Evolutionary conservation across 2,329 filamentous ascomycete species (phyloP), one percentile per base, ranked within the genome.

Genomic region (Dendryphion nanum): DNA sequence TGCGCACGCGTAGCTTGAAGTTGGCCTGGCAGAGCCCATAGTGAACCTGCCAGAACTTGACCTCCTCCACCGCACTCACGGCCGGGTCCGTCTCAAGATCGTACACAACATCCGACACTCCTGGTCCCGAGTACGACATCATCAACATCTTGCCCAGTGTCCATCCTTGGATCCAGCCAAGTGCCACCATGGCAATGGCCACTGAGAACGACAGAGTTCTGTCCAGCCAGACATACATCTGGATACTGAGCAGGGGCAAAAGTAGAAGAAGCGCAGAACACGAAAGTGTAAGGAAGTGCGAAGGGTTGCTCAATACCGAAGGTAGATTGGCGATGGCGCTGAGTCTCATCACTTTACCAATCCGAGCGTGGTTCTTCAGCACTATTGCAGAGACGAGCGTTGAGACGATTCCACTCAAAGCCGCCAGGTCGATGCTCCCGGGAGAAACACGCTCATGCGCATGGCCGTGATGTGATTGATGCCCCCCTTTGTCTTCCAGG

Each of bases 21-120:
- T 94, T 96, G 6, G 93, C 93, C 85, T 97, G 95, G 59, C 89
- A 95, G 28, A 97, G 74, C 2, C 91, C 90, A 63, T 97, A 96
- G 67, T 98, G 93, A 12, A 96, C 93, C 71, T 98, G 93, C 93
- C 93, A 98, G 66, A 98, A 95, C 60, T 89, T 83, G 2, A 90
- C 91, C 57, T 96, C 90, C 41, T 96, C 88, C 32, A 98, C 82
- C 1, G 78, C 77, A 30, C 78, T 78, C 18, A 97, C 82, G 38
- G 78, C 77, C 2, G 86, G 81, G 54, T 96, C 89, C 2, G 82
- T 77, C 62, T 89, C 84, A 35, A 98, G 90, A 63, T 95, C 89
- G 39, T 80, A 79, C 54, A 96, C 75, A n/a, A 95, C 83, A 16
- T 84, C 82, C 3, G 80, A 75, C 2, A 93, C 82, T 4, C 79